Evolutionary conservation across 2,329 filamentous ascomycete species (phyloP), one percentile per base, ranked within the genome.

Genomic region (Colletotrichum theobromicola): DNA sequence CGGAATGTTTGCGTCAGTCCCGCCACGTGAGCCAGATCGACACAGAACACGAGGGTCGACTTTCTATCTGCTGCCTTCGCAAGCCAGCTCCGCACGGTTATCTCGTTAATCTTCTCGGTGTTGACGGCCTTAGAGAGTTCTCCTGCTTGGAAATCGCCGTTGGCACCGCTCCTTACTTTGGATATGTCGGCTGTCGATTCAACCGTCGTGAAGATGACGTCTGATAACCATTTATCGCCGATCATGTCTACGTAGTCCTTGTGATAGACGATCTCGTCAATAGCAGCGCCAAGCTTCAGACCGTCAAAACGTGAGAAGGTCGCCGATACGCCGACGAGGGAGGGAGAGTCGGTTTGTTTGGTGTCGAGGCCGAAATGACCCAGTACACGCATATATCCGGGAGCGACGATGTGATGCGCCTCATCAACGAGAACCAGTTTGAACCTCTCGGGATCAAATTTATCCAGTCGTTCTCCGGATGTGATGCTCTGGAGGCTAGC

Each of bases 221-320:
- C 91, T 0, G 95, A 93, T 15, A 99, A 89, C 95, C 96, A 98
- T 55, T 97, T 95, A 72, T 97, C 95, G 37, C 93, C 92, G 75
- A 98, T 91, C 90, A 92, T 92, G 76, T 91, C 89, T 67, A 92
- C 84, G 70, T 90, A 91, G 79, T 91, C 88, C 83, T 95, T 97
- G 83, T 98, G 96, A 79, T 98, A 98, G 62, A 98, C 96, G 75
- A 98, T 98, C 80, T 98, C 94, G 79, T 98, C 96, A 79, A 98
- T 97, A 35, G 94, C 96, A 15, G 93, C 88, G 2, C 96, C 96
- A 2, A 98, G 88, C 74, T 91, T 92, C 35, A 98, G 85, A 0
- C 96, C 96, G 80, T 98, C 96, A 74, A 95, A 95, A 62, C 96
- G 87, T 13, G 91, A 92, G 72, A 93, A 89, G 1, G 92, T 93